A percentile compares a stretch with the other conserved stretches of the same genome.
Evolutionary conservation across 495 filamentous ascomycete species (phyloP).

Genomic region (Apiosordaria backusii): DNA sequence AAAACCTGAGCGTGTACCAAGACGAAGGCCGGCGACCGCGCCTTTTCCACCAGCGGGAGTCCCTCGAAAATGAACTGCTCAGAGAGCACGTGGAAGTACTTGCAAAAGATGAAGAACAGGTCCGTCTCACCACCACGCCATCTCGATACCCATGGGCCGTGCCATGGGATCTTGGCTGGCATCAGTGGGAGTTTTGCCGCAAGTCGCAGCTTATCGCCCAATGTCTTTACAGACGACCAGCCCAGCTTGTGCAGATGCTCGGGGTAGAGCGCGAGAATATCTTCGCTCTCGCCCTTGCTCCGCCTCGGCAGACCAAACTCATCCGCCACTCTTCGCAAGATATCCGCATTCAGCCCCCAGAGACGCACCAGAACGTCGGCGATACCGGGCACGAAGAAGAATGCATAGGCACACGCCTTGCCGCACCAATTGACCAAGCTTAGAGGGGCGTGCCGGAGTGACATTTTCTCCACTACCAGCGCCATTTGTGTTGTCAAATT

Average conservation of each 20-base stretch:
- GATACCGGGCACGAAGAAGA: constrained; percentile 89
- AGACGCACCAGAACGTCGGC: constrained; percentile 81
- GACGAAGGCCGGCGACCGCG: constrained; percentile 74
- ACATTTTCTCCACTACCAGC: constrained; percentile 90
- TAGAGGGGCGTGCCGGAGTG: constrained; percentile 79
- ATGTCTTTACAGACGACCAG: constrained; percentile 62
- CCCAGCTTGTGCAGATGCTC: constrained; percentile 63
- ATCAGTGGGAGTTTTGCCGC: constrained; percentile 65
- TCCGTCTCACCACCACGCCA: constrained; percentile 92
- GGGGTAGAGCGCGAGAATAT: constrained; percentile 71
- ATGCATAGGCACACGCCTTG: constrained; percentile 91
- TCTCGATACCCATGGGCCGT: constrained; percentile 77
- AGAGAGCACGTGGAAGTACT: constrained; percentile 80
- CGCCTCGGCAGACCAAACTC: constrained; percentile 55
- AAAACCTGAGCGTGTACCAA: constrained; percentile 85
- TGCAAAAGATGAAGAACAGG: constrained; percentile 90
- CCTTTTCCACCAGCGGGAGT: constrained; percentile 55
- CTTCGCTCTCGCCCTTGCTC: constrained; percentile 48
- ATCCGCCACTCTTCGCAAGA: constrained; percentile 66
- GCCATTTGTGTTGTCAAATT: constrained; percentile 85
- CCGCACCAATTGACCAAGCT: constrained; percentile 91
- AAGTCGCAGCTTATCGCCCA: constrained; percentile 63
- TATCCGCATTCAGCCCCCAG: constrained; percentile 66
- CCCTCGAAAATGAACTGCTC: constrained; percentile 73
- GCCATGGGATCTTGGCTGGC: constrained; percentile 73